Evolutionary conservation across 495 filamentous ascomycete species (phyloP), one percentile per base, ranked within the genome.

Genomic region (Jackrogersella minutella): DNA sequence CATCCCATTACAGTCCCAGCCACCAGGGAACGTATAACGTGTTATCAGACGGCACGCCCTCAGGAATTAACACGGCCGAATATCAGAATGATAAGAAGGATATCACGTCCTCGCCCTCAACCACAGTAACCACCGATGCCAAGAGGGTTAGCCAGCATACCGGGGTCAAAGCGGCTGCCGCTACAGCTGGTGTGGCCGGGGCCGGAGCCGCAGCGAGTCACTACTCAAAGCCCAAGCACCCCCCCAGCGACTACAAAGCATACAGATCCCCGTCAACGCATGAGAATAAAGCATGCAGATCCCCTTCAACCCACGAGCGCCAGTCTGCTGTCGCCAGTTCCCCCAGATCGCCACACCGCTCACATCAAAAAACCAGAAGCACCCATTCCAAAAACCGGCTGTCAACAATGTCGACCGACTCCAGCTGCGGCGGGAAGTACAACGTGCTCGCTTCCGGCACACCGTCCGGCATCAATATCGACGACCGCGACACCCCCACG

Each of bases 391-490:
- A n/a, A 37, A 34, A 58, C 11, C 56, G 70, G n/a, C n/a, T n/a
- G n/a, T n/a, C n/a, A n/a, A n/a, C n/a, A n/a, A n/a, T n/a, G n/a
- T 71, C 64, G 4, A 51, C 37, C 11, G 69, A 67, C 14, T 64
- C 64, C 13, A 60, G 61, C 33, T 64, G 66, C 14, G 60, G 66
- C 26, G 72, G 64, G 1, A 61, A 72, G 21, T 73, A 77, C 58
- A 73, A 74, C 31, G 67, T 70, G 1, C 66, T 76, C 1, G 16
- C 76, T 0, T 71, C 75, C 0, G 73, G 74, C 11, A 77, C 68
- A 1, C 65, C 72, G 3, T 75, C 74, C 2, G 74, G 69, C 3
- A 51, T 75, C n/a, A 70, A 71, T 44, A 37, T 69, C 24, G 56
- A 28, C 4, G 49, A 43, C 24, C 41, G 50, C 2, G 43, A 68